phyloP scores from a whole-genome alignment of 2,329 filamentous ascomycete species.

The Davidsoniella eucalypti region DNA sequence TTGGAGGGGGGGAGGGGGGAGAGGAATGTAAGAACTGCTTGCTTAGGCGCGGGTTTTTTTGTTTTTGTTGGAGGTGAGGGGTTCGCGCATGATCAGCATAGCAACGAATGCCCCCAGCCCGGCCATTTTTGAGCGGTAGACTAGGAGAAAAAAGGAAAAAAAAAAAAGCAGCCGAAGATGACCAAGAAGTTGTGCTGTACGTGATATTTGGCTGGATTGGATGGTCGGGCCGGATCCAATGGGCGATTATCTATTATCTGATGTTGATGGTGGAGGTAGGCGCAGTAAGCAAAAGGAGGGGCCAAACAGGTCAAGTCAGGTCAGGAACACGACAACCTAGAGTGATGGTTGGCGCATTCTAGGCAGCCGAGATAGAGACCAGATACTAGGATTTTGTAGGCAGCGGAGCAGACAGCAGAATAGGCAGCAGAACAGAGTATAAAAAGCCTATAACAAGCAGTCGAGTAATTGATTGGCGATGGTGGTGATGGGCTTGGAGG shows the following conservation, averaged over 20 bases:
- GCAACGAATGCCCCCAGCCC: not conserved
- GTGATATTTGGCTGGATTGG: no score
- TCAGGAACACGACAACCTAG: not conserved
- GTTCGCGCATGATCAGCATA: slow-evolving; percentile 2
- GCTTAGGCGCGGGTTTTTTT: no score
- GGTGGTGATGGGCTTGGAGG: not conserved
- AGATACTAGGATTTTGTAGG: not conserved
- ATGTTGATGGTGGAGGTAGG: not conserved
- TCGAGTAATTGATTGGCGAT: not conserved
- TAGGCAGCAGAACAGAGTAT: not conserved
- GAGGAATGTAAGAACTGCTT: no score
- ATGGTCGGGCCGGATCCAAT: not conserved
- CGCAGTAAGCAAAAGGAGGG: not conserved
- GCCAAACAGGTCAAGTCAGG: not conserved
- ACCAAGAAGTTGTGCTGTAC: no score
- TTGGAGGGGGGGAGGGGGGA: no score
- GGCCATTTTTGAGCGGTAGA: not conserved
- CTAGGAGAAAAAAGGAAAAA: not conserved
- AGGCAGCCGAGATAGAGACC: not conserved
- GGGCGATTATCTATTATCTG: not conserved
- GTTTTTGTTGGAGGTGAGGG: not conserved
- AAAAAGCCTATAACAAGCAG: not conserved
- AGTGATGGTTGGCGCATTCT: not conserved
- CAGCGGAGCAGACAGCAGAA: not conserved
- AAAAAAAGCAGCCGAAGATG: not conserved